Base-by-base conservation (phyloP, 2,329 filamentous ascomycete species). In the Nemania diffusa region DNA sequence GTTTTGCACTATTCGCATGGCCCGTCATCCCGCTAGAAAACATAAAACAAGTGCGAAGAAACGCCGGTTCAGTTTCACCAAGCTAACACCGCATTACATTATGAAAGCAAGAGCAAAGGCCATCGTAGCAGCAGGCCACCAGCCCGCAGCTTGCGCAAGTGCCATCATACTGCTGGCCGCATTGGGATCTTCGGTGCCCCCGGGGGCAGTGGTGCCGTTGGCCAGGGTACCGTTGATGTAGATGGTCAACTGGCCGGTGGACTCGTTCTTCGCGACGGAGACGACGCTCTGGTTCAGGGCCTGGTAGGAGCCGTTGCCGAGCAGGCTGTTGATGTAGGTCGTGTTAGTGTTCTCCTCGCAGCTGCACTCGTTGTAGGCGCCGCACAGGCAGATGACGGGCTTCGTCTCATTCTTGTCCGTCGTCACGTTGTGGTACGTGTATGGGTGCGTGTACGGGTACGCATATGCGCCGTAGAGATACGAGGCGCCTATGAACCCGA, bases 171-270 rank as follows among this genome's bases (percentile, higher is more conserved):
- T 71, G 22, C 71, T 80, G n/a, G 79, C 80, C 22, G 71, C 77
- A 44, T 74, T 73, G 7, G 83, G 77, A 55, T 79, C 77, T 1
- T 83, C 82, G 15, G 77, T 79, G 27, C 82, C 84, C 13, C 82
- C 83, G 5, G 81, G 67, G 0, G 84, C 83, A 0, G 87, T 90
- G 0, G 90, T 91, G 56, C 87, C 88, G 71, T 91, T 91, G 32
- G 89, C 87, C 3, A 95, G 81, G 0, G 90, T 92, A n/a, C 92
- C 92, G 76, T 94, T 93, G 76, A 95, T 81, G 32, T 92, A 82
- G 42, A 96, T 85, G 1, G 87, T 90, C 69, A 80, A 80, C 1
- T 73, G 42, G 66, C 80, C 80, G 0, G 85, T 88, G 64, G 92
- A 88, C 63, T 92, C 90, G 68, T 91, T 84, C 60, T 84, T 79